Evolutionary conservation across 73 alveolate species (phyloP), one percentile per base, ranked within the genome.

Genomic region (Tetrahymena thermophila): DNA sequence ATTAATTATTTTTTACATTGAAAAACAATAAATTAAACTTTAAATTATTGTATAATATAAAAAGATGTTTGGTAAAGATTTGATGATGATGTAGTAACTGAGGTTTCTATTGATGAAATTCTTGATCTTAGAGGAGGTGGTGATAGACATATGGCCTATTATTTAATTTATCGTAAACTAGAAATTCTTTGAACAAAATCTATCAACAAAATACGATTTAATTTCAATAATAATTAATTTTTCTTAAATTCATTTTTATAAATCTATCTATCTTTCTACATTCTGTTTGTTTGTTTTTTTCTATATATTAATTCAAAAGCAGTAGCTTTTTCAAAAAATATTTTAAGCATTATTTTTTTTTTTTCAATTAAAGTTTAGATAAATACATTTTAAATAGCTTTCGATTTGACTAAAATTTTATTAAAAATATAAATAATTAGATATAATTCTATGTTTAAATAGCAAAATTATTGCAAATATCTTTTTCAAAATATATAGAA

Each of bases 91-190:
- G 93, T 96, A 35, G 99, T 98, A 84, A 94, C 98, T 34, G 97
- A 97, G 96, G 99, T 97, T 83, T 96, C 98, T 94, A 98, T 99
- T 34, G 99, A 98, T 94, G 99, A 99, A 42, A 98, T 99, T 71
- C 96, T 98, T 43, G 98, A 98, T 56, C 97, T 99, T 16, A 99
- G 97, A 97, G 99, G 99, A 85, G 99, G 99, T 40, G 99, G 99
- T 58, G 99, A 99, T 98, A 98, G 99, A 99, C 99, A 99, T 97
- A 99, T 98, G 99, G 99, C 99, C 17, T 99, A 99, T 96, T 96
- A 98, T 94, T 96, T 98, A 94, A 94, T 98, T 96, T 99, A 98
- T 97, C 98, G 99, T 95, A 99, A 98, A 95, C 93, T 98, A 94
- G 99, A 98, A 96, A 98, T 98, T 85, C 89, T 93, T 42, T 95